phyloP scores from a whole-genome alignment of 208 protist genomes.

The Vickermania spadyakhi region DNA sequence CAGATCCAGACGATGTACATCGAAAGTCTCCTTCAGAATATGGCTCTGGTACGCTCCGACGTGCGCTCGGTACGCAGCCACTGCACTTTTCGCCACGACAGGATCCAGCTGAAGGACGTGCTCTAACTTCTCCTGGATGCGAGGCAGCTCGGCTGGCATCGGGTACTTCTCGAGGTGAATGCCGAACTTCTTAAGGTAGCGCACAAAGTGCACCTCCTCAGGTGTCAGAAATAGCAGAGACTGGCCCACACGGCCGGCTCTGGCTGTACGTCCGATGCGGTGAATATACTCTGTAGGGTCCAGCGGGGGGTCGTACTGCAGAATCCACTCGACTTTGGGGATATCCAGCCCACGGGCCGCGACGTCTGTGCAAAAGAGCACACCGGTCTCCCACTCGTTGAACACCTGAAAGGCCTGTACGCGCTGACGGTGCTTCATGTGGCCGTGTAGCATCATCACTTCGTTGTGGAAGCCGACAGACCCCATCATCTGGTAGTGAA shows the following conservation, averaged over 20 bases:
- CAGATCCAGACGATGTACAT: slow-evolving; percentile 86
- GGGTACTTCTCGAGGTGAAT: slow-evolving; percentile 71
- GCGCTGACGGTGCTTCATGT: slow-evolving; percentile 93
- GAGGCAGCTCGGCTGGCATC: slow-evolving; percentile 53
- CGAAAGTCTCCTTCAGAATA: slow-evolving; percentile 90
- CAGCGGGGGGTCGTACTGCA: slow-evolving; percentile 97
- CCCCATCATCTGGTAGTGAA: slow-evolving; percentile 97
- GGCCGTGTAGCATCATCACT: slow-evolving; percentile 93
- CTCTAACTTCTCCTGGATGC: slow-evolving; percentile 79
- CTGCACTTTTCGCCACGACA: slow-evolving; percentile 86
- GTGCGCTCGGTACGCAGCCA: slow-evolving; percentile 86
- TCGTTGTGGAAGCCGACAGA: slow-evolving; percentile 97
- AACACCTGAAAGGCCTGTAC: slow-evolving; percentile 88
- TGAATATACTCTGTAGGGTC: slow-evolving; percentile 96
- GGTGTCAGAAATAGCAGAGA: slow-evolving; percentile 91
- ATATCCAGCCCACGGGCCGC: slow-evolving; percentile 95
- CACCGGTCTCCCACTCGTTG: slow-evolving; percentile 64
- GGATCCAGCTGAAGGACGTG: slow-evolving; percentile 83
- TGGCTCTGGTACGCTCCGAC: slow-evolving; percentile 92
- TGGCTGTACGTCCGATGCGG: slow-evolving; percentile 93
- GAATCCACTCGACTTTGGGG: slow-evolving; percentile 94
- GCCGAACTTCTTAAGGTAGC: slow-evolving; percentile 77
- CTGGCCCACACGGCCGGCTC: slow-evolving; percentile 88
- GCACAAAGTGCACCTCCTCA: slow-evolving; percentile 82
- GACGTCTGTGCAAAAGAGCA: slow-evolving; percentile 95